Conservation (phyloP, 2,329 filamentous ascomycete species). For the Trichophyton mentagrophytes region DNA sequence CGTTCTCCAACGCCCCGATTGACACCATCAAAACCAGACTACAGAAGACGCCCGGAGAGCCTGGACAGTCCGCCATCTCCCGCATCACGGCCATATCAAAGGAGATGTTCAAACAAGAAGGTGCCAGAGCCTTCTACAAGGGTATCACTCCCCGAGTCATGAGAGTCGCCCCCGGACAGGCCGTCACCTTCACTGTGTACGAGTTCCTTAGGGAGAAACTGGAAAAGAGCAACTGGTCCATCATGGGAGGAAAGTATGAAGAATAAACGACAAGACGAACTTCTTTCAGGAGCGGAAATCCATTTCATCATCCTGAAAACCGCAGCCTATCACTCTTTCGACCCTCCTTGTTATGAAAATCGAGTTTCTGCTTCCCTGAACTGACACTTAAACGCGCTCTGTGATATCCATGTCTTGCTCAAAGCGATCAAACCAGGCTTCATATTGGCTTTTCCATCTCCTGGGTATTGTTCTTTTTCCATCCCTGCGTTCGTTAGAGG, state of each 20-base stretch:
- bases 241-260: conserved; percentile 52
- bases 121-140: conserved; percentile 92
- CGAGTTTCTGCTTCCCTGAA: too few relatives aligned
- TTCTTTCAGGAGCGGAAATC: neutral
- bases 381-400: neutral
- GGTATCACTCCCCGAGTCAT: conserved; percentile 96
- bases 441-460: conserved; percentile 8
- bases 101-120: conserved; percentile 90
- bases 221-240: conserved; percentile 50
- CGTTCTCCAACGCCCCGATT: conserved; percentile 91
- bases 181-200: conserved; percentile 62
- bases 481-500: neutral
- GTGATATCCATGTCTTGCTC: neutral
- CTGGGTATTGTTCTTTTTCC: conserved; percentile 15
- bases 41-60: conserved; percentile 74
- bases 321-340: too few relatives aligned
- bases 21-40: conserved; percentile 97
- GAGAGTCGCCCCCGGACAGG: conserved; percentile 93
- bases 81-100: conserved; percentile 66
- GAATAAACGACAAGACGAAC: conserved; percentile 37
- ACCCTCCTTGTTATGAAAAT: too few relatives aligned
- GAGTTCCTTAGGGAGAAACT: conserved; percentile 62
- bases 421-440: neutral
- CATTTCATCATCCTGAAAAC: neutral
- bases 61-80: conserved; percentile 65